Evolutionary conservation across 192 early-diverging fungal genomes (phyloP).

Genomic region (Linnemannia hyalina): DNA sequence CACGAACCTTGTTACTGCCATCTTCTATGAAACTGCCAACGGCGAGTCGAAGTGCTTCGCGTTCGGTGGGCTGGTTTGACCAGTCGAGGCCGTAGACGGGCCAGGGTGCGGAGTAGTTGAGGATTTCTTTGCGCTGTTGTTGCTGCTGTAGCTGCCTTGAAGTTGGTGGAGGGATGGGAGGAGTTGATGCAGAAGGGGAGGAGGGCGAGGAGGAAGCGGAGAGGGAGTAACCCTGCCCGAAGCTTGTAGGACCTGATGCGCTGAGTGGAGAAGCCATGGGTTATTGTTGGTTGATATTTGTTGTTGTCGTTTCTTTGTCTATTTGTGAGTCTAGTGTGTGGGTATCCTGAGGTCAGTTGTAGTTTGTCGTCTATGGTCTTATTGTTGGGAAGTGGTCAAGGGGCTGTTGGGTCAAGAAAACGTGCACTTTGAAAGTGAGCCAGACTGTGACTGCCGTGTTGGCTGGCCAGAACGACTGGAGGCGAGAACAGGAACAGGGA

Average conservation of each 20-base stretch:
- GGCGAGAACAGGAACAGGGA: not conserved
- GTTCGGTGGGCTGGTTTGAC: constrained; percentile 76
- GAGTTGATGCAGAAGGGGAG: not conserved
- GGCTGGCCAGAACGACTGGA: not conserved
- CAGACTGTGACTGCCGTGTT: not conserved
- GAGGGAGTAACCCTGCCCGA: constrained; percentile 39
- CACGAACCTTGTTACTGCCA: constrained; percentile 71
- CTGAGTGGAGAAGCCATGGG: constrained; percentile 35
- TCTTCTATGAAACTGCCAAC: constrained; percentile 86
- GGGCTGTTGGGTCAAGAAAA: not conserved
- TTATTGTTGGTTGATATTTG: no score
- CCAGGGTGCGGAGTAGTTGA: constrained; percentile 86
- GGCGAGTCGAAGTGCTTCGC: constrained; percentile 83
- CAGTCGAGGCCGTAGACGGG: constrained; percentile 92
- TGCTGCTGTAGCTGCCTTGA: constrained; percentile 17
- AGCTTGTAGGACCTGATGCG: constrained; percentile 11
- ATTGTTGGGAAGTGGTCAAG: not conserved
- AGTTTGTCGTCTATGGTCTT: not conserved
- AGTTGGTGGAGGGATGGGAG: constrained; percentile 11
- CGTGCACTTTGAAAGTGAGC: not conserved
- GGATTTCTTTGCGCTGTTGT: constrained; percentile 73
- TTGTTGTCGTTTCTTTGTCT: not conserved
- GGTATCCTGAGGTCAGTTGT: not conserved
- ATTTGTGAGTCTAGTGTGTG: no score
- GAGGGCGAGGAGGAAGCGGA: constrained; percentile 17